Evolutionary conservation across 2,329 filamentous ascomycete genomes (phyloP).

Genomic region (Aspergillus uvarum): DNA sequence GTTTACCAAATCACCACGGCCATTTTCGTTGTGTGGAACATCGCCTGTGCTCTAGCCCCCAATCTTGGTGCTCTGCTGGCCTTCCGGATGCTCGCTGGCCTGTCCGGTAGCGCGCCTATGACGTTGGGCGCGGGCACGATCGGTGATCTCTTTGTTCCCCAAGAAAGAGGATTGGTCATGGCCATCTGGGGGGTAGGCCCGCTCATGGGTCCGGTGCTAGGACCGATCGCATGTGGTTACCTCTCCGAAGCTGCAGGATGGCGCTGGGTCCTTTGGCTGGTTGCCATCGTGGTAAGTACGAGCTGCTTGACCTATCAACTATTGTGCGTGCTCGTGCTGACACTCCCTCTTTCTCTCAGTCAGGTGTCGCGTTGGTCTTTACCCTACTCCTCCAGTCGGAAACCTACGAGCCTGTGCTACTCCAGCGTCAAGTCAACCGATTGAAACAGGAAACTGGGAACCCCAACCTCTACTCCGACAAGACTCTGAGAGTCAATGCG

Average conservation of each 20-base stretch:
- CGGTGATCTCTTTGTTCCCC: conserved; percentile 49
- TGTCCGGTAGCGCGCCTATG: conserved; percentile 40
- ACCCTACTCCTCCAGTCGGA: background rate
- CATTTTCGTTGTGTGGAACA: conserved; percentile 58
- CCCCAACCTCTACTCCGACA: background rate
- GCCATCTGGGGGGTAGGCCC: conserved; percentile 51
- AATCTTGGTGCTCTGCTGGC: conserved; percentile 27
- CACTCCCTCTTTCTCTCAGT: conserved; percentile 20
- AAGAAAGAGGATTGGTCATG: conserved; percentile 51
- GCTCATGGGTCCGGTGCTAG: conserved; percentile 51
- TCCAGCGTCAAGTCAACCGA: background rate
- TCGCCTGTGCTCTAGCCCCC: conserved; percentile 55
- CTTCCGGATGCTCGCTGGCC: conserved; percentile 48
- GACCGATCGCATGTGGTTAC: conserved; percentile 47
- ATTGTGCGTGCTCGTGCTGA: conserved; percentile 24
- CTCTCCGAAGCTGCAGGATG: conserved; percentile 40
- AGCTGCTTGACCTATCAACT: conserved; percentile 24
- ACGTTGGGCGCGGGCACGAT: conserved; percentile 53
- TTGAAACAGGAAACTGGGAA: background rate
- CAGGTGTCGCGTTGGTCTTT: background rate
- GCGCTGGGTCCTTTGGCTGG: conserved; percentile 35
- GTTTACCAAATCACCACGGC: conserved; percentile 57
- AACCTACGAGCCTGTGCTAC: background rate
- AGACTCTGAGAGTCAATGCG: background rate
- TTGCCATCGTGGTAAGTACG: conserved; percentile 25